Conservation (phyloP, 768 basidiomycete species). For the Porphyrellus cyaneotinctus region DNA sequence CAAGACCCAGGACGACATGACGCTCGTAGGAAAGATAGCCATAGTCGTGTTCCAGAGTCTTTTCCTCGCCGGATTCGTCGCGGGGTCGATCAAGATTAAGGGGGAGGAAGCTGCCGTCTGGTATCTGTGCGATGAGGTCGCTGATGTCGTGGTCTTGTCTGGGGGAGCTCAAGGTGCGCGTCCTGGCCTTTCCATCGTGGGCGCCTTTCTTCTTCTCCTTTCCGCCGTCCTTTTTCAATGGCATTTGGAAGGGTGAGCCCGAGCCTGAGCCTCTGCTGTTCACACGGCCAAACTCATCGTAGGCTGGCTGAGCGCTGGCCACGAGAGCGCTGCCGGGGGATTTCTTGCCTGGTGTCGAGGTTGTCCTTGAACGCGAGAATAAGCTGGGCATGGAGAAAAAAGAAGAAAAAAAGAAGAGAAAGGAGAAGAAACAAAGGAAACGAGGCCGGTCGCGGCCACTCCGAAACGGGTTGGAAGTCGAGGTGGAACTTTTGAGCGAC, state of each 20-base stretch:
- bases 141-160: constrained; percentile 32
- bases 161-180: constrained; percentile 41
- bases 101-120: constrained; percentile 52
- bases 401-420: neutral
- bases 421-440: neutral
- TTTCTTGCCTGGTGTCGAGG: constrained; percentile 51
- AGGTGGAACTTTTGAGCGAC: constrained; percentile 1
- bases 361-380: constrained; percentile 67
- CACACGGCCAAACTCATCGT: constrained; percentile 68
- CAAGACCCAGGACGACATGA: constrained; percentile 73
- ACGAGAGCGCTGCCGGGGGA: constrained; percentile 9
- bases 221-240: constrained; percentile 47
- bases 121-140: constrained; percentile 37
- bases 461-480: constrained; percentile 9
- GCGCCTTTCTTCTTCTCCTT: constrained; percentile 42
- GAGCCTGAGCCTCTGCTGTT: constrained; percentile 41
- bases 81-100: constrained; percentile 48
- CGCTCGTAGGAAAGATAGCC: constrained; percentile 72
- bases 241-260: constrained; percentile 12
- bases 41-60: constrained; percentile 48
- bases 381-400: constrained; percentile 61
- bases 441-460: constrained; percentile 9
- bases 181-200: constrained; percentile 32
- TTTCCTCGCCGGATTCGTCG: constrained; percentile 36
- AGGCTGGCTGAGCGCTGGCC: constrained; percentile 19